These are phyloP conservation scores for Jatropha curcas DNA, from an alignment of 345 rosid species.

Conservation along the genomic window DNA sequence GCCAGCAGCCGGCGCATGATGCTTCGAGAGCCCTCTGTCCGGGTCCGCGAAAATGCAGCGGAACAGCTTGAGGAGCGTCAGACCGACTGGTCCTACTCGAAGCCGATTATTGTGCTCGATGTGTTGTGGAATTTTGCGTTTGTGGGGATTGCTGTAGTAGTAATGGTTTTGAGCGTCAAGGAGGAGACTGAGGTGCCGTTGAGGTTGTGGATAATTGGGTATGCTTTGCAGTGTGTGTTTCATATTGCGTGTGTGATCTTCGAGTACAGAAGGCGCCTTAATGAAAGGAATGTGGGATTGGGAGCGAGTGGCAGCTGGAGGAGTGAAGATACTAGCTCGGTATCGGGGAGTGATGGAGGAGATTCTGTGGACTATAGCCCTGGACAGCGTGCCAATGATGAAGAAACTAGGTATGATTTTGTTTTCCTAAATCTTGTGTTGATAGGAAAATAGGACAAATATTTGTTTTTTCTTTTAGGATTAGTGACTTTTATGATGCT, in stretches of 20 bases:
- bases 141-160: slow-evolving; percentile 45
- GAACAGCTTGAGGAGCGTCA: slow-evolving; percentile 91
- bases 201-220: slow-evolving; percentile 73
- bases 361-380: slow-evolving; percentile 33
- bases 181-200: slow-evolving; percentile 69
- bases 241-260: slow-evolving; percentile 59
- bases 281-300: slow-evolving; percentile 20
- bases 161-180: slow-evolving; percentile 45
- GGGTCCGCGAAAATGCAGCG: slow-evolving; percentile 80
- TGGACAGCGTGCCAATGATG: slow-evolving; percentile 34
- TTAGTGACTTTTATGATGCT: slow-evolving; percentile 6
- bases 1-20: slow-evolving; percentile 78
- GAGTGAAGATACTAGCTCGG: slow-evolving; percentile 23
- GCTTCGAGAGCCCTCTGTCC: slow-evolving; percentile 77
- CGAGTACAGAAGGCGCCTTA: slow-evolving; percentile 53
- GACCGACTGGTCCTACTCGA: slow-evolving; percentile 77
- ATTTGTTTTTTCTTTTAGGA: neutral
- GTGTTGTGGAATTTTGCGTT: slow-evolving; percentile 67
- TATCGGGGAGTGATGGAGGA: slow-evolving; percentile 36
- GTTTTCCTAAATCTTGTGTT: neutral
- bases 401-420: slow-evolving; percentile 44
- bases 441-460: neutral
- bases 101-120: slow-evolving; percentile 66
- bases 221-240: slow-evolving; percentile 61
- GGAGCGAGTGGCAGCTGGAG: slow-evolving; percentile 15